These are phyloP conservation scores for Zymoseptoria ardabiliae DNA, from an alignment of 2,329 filamentous ascomycete species.

Conservation along the genomic window DNA sequence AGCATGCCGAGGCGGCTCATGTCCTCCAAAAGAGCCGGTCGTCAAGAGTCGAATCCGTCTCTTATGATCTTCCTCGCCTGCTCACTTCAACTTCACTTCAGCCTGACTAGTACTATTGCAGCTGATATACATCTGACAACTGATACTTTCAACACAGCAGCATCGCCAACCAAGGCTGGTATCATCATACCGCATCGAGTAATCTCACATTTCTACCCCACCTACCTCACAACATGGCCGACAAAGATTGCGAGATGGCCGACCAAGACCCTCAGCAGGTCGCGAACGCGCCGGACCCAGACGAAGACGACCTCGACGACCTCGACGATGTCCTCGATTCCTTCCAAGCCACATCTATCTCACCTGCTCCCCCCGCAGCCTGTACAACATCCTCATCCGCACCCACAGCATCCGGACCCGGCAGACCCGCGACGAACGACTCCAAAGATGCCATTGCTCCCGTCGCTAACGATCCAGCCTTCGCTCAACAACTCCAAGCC, in stretches of 20 bases:
- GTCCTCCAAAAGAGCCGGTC: too few species aligned
- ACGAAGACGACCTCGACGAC: slow-evolving; percentile 87
- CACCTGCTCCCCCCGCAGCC: slow-evolving; percentile 16
- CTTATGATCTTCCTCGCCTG: too few species aligned
- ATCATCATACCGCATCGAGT: too few species aligned
- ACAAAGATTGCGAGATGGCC: slow-evolving; percentile 12
- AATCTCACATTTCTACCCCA: slow-evolving; percentile 1
- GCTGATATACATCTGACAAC: too few species aligned
- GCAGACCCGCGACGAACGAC: slow-evolving; percentile 26
- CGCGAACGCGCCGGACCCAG: slow-evolving; percentile 61
- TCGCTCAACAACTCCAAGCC: slow-evolving; percentile 77
- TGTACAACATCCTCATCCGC: slow-evolving; percentile 21
- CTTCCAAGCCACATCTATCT: slow-evolving; percentile 55
- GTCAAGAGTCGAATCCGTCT: too few species aligned
- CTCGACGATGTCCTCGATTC: slow-evolving; percentile 93
- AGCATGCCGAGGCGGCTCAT: neutral
- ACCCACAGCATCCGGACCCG: slow-evolving; percentile 34
- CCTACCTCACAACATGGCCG: slow-evolving; percentile 17
- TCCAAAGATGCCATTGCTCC: slow-evolving; percentile 24
- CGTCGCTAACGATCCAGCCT: slow-evolving; percentile 56
- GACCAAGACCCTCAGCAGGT: slow-evolving; percentile 12
- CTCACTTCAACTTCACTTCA: too few species aligned
- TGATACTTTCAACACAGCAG: too few species aligned
- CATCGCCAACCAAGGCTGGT: too few species aligned
- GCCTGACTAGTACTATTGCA: too few species aligned